These are phyloP conservation scores for Acacia crassicarpa DNA, from an alignment of 306 rosid genomes.

Conservation along the genomic window DNA sequence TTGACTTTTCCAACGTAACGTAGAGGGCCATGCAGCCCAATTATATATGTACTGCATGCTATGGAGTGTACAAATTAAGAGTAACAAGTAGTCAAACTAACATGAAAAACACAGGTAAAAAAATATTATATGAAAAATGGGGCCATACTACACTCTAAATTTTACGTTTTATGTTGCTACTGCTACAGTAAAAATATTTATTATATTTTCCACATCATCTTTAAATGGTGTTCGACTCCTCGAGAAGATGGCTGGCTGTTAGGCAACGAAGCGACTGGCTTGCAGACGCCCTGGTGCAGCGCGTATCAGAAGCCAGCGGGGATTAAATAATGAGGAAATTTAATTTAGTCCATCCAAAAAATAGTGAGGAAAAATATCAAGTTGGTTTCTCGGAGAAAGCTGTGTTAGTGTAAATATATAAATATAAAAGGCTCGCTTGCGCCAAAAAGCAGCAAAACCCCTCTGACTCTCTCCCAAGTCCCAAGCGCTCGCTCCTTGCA, in stretches of 20 bases:
- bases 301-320: background rate
- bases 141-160: too few relatives aligned
- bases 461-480: background rate
- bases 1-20: too few relatives aligned
- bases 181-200: too few relatives aligned
- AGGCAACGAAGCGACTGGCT: background rate
- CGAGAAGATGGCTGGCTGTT: background rate
- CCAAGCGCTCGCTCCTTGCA: background rate
- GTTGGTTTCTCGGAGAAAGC: background rate
- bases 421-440: background rate
- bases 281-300: background rate
- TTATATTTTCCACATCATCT: background rate
- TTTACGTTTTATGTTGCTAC: too few relatives aligned
- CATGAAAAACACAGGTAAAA: too few relatives aligned
- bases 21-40: too few relatives aligned
- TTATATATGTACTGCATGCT: background rate
- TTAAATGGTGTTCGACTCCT: background rate
- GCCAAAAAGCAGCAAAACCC: background rate
- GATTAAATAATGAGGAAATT: background rate
- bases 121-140: too few relatives aligned
- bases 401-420: too few relatives aligned
- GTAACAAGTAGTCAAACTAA: too few relatives aligned
- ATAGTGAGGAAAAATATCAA: background rate
- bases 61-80: background rate
- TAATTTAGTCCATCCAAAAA: background rate